Conservation (phyloP, 257 asterid genomes). For the Primulina tabacum region DNA sequence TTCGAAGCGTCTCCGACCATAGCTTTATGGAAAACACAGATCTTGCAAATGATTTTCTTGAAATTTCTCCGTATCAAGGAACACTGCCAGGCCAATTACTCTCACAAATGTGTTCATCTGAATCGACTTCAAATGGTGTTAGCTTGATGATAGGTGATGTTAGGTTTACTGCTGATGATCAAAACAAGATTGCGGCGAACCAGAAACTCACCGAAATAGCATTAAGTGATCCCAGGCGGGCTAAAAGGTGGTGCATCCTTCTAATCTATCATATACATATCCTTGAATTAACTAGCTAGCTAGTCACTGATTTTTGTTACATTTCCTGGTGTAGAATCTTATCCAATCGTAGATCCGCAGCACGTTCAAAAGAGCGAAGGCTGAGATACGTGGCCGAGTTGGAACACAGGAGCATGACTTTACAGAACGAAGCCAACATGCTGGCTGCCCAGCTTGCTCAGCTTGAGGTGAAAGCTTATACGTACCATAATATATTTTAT, state of each 20-base stretch:
- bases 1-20: conserved; percentile 63
- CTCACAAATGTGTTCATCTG: conserved; percentile 47
- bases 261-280: neutral
- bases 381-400: conserved; percentile 65
- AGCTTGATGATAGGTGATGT: conserved; percentile 64
- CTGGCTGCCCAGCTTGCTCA: conserved; percentile 59
- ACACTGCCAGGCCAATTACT: conserved; percentile 35
- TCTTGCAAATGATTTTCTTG: conserved; percentile 51
- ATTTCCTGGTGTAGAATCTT: conserved; percentile 41
- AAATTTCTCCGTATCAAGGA: conserved; percentile 53
- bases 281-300: neutral
- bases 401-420: conserved; percentile 57
- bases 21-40: conserved; percentile 54
- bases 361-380: conserved; percentile 70
- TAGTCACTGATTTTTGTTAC: neutral
- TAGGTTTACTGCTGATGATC: conserved; percentile 60
- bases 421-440: conserved; percentile 66
- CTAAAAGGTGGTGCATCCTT: conserved; percentile 43
- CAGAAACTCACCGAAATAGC: conserved; percentile 72
- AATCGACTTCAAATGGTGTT: conserved; percentile 42
- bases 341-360: conserved; percentile 77
- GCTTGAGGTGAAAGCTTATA: conserved; percentile 42
- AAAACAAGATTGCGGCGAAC: conserved; percentile 65
- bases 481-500: neutral
- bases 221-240: conserved; percentile 62